A percentile compares a stretch with the other conserved stretches of the same genome.
These are phyloP conservation scores for Kwoniella heveanensis DNA, from an alignment of 768 basidiomycete species.

Conservation along the genomic window DNA sequence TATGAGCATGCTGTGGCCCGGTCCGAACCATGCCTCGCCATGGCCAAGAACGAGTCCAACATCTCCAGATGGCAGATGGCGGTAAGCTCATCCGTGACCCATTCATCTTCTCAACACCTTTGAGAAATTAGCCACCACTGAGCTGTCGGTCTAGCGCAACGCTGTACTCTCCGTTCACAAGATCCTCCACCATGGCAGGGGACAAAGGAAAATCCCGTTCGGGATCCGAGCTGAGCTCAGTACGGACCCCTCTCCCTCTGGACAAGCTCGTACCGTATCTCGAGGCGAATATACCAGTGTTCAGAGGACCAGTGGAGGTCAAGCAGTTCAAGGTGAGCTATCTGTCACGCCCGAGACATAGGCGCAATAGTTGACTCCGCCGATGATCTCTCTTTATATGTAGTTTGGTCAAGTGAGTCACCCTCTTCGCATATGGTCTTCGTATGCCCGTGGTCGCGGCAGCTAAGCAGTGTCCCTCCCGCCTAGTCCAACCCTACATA, in stretches of 20 bases:
- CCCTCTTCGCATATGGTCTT: neutral
- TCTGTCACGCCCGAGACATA: too few species aligned
- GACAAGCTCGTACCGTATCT: constrained; percentile 60
- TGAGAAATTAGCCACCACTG: too few species aligned
- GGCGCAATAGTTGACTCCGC: too few species aligned
- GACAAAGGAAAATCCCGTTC: neutral
- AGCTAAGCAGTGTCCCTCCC: neutral
- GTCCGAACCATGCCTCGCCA: too few species aligned
- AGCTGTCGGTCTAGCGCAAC: too few species aligned
- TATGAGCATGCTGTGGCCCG: too few species aligned
- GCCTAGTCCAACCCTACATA: constrained; percentile 92
- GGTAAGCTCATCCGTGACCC: too few species aligned
- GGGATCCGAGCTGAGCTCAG: constrained; percentile 29
- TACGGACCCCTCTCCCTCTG: constrained; percentile 39
- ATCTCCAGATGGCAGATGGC: too few species aligned
- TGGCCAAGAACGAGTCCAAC: too few species aligned
- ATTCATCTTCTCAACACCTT: too few species aligned
- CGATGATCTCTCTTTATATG: too few species aligned
- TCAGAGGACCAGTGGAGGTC: constrained; percentile 70
- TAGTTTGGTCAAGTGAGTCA: constrained; percentile 81
- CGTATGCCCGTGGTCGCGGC: neutral
- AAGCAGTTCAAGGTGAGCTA: constrained; percentile 86
- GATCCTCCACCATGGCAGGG: neutral
- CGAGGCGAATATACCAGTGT: constrained; percentile 61
- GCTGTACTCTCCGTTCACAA: too few species aligned